Conservation (phyloP, 257 asterid species). For the Solanum pinnatisectum region DNA sequence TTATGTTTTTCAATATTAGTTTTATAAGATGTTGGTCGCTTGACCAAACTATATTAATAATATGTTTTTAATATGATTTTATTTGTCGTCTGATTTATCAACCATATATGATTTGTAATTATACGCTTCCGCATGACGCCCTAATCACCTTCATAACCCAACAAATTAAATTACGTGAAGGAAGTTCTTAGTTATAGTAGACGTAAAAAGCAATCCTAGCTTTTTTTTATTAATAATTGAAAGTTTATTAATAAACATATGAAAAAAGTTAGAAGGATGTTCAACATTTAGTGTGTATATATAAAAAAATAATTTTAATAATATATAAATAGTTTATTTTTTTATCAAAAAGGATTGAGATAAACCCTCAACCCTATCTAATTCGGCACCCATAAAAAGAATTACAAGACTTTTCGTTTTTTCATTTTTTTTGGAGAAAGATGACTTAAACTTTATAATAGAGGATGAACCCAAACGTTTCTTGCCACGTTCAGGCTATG, state of each 20-base stretch:
- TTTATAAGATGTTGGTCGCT: no score
- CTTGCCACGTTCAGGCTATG: background rate
- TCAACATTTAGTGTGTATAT: no score
- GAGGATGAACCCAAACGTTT: background rate
- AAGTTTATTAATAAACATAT: background rate
- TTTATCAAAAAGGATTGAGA: no score
- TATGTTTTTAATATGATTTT: no score
- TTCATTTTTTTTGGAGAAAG: background rate
- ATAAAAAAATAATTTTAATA: no score
- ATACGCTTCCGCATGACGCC: no score
- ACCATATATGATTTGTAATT: no score
- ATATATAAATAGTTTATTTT: no score
- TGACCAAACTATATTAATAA: no score
- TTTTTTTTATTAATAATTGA: background rate
- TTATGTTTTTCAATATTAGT: no score
- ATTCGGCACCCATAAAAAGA: background rate
- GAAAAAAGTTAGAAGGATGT: background rate
- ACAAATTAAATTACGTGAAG: background rate
- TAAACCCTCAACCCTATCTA: background rate
- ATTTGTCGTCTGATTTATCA: no score
- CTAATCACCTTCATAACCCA: no score
- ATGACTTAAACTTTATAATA: background rate
- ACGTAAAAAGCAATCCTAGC: background rate
- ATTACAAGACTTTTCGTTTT: background rate
- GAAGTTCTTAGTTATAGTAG: background rate